Percentiles rank a stretch among this genome's conserved stretches.
Evolutionary conservation across 345 rosid genomes (phyloP).

Genomic region (Euclidium syriacum): DNA sequence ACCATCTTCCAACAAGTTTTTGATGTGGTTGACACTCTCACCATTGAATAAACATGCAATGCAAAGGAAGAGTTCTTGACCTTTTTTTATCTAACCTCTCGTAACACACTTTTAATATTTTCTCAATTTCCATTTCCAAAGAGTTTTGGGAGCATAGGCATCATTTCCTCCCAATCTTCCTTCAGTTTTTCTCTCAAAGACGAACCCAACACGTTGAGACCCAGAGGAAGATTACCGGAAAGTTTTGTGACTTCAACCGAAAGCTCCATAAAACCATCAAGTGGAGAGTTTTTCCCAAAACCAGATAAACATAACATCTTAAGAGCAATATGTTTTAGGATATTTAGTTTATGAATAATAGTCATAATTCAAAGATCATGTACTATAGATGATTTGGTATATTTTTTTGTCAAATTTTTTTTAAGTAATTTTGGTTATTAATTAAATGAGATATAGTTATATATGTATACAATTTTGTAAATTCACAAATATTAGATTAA

Average conservation of each 20-base stretch:
- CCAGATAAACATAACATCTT: conserved; percentile 3
- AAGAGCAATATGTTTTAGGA: too few species aligned
- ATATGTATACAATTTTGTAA: too few species aligned
- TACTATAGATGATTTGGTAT: too few species aligned
- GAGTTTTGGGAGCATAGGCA: background rate
- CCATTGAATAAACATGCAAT: conserved; percentile 29
- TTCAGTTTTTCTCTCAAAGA: background rate
- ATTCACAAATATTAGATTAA: too few species aligned
- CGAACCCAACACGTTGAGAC: conserved; percentile 28
- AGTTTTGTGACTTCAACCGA: background rate
- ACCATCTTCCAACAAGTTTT: background rate
- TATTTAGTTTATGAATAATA: too few species aligned
- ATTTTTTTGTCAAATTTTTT: too few species aligned
- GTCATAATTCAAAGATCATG: too few species aligned
- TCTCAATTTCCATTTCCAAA: background rate
- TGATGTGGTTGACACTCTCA: rapidly evolving
- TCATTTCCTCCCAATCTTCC: conserved; percentile 7
- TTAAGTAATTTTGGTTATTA: too few species aligned
- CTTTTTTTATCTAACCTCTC: background rate
- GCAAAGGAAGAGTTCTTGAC: conserved; percentile 14
- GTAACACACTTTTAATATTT: conserved; percentile 12
- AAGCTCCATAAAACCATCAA: background rate
- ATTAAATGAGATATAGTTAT: too few species aligned
- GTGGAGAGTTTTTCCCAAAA: conserved; percentile 8
- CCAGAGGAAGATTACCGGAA: conserved; percentile 28